Percentiles rank a stretch among this genome's conserved stretches.
Conservation (phyloP, 352 stramenopile genomes). For the Salisapilia sapeloensis region DNA sequence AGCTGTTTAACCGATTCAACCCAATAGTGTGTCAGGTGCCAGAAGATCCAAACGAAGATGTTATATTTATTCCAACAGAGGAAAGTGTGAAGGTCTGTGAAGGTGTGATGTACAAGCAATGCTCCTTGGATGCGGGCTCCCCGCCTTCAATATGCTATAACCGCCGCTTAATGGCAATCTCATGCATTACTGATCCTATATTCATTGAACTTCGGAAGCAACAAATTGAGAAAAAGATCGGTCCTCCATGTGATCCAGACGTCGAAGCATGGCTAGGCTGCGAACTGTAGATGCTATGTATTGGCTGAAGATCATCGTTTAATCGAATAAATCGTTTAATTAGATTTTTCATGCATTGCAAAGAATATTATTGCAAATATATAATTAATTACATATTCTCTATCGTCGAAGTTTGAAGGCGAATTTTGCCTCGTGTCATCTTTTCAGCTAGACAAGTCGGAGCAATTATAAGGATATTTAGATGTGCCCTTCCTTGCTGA, state of each 20-base stretch:
- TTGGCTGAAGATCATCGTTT: too few species aligned
- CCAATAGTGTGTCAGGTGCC: conserved; percentile 7
- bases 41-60: too few species aligned
- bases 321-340: too few species aligned
- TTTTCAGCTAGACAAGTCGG: too few species aligned
- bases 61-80: background rate
- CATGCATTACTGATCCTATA: background rate
- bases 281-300: too few species aligned
- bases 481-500: too few species aligned
- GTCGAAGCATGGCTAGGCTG: conserved; percentile 13
- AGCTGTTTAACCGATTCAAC: conserved; percentile 7
- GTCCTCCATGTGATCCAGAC: conserved; percentile 4
- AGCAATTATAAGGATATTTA: too few species aligned
- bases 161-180: conserved; percentile 7
- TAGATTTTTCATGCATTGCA: too few species aligned
- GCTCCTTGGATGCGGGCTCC: background rate
- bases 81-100: conserved; percentile 1
- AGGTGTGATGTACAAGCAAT: conserved; percentile 2
- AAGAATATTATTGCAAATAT: too few species aligned
- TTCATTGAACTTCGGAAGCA: conserved; percentile 1
- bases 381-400: too few species aligned
- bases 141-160: conserved; percentile 11
- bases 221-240: conserved; percentile 8
- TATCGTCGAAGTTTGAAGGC: too few species aligned
- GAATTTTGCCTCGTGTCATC: too few species aligned